A percentile compares a stretch with the other conserved stretches of the same genome.
phyloP scores from a whole-genome alignment of 768 basidiomycete species.

The Trichaptum fuscoviolaceum region DNA sequence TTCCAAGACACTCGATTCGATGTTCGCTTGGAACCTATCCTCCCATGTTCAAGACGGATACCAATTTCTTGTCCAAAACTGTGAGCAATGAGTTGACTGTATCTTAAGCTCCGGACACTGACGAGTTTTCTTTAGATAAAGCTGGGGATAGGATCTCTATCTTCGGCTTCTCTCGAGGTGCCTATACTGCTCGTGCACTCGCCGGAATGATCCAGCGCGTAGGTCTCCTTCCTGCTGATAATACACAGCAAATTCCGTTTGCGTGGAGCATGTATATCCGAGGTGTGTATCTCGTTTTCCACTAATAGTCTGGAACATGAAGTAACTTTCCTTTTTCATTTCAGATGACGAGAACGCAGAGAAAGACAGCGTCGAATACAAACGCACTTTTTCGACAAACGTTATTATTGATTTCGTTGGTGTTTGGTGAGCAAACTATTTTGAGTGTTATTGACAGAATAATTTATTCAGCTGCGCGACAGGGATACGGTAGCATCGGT shows the following conservation, averaged over 20 bases:
- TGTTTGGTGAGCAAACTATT: conserved; percentile 13
- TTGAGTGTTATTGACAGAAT: not conserved
- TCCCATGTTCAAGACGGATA: conserved; percentile 18
- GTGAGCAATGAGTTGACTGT: conserved; percentile 4
- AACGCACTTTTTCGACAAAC: conserved; percentile 15
- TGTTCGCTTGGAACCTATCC: conserved; percentile 15
- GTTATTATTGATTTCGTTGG: conserved; percentile 24
- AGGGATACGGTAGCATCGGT: conserved; percentile 20
- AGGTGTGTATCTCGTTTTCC: conserved; percentile 10
- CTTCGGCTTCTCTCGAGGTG: conserved; percentile 42
- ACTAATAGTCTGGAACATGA: not conserved
- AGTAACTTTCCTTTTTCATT: conserved; percentile 14
- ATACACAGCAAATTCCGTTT: conserved; percentile 34
- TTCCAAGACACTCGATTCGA: conserved; percentile 11
- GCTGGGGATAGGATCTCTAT: conserved; percentile 45
- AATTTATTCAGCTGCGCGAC: not conserved
- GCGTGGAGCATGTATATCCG: conserved; percentile 40
- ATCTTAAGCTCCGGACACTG: not conserved
- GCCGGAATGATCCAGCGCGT: conserved; percentile 30
- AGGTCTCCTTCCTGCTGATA: conserved; percentile 5
- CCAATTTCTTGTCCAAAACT: conserved; percentile 22
- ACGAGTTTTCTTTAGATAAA: conserved; percentile 27
- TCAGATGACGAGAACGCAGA: conserved; percentile 13
- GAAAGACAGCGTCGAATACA: conserved; percentile 7
- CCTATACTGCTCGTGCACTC: conserved; percentile 50